A percentile compares a stretch with the other conserved stretches of the same genome.
phyloP scores from a whole-genome alignment of 148 eudicot genomes.

The Chenopodium berlandieri region DNA sequence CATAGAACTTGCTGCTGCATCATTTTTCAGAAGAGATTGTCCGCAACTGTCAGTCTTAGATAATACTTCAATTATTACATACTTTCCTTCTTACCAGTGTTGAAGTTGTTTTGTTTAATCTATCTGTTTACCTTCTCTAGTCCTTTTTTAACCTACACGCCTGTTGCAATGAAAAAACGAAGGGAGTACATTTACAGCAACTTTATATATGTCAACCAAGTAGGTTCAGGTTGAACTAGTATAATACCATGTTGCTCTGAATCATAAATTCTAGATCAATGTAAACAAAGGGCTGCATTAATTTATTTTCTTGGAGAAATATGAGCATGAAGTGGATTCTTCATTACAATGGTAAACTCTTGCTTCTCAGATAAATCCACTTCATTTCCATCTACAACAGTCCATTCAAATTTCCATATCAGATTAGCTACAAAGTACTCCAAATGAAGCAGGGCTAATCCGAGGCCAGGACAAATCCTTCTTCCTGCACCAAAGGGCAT shows the following conservation, averaged over 20 bases:
- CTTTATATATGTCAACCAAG: no score
- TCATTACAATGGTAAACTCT: conserved; percentile 54
- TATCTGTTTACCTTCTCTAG: no score
- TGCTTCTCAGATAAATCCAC: conserved; percentile 54
- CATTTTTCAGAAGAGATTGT: not conserved
- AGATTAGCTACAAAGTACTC: conserved; percentile 62
- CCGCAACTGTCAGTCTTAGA: conserved; percentile 14
- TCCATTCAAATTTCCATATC: conserved; percentile 56
- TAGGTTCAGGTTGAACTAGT: no score
- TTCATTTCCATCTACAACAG: conserved; percentile 26
- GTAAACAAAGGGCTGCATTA: not conserved
- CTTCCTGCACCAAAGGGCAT: conserved; percentile 73
- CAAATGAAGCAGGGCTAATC: conserved; percentile 59
- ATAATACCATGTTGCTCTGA: no score
- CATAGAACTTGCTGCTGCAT: not conserved
- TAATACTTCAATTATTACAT: no score
- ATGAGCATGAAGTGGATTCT: conserved; percentile 44
- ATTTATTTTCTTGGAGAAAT: conserved; percentile 32
- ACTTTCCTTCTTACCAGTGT: no score
- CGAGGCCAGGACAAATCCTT: conserved; percentile 50
- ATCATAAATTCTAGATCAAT: no score
- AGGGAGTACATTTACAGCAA: no score
- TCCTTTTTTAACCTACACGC: no score
- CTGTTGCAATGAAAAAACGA: no score
- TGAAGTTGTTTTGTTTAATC: no score